Percentiles rank a stretch among this genome's conserved stretches.
These are phyloP conservation scores for Retiboletus fuscus DNA, from an alignment of 1,284 basidiomycete genomes.

Conservation along the genomic window DNA sequence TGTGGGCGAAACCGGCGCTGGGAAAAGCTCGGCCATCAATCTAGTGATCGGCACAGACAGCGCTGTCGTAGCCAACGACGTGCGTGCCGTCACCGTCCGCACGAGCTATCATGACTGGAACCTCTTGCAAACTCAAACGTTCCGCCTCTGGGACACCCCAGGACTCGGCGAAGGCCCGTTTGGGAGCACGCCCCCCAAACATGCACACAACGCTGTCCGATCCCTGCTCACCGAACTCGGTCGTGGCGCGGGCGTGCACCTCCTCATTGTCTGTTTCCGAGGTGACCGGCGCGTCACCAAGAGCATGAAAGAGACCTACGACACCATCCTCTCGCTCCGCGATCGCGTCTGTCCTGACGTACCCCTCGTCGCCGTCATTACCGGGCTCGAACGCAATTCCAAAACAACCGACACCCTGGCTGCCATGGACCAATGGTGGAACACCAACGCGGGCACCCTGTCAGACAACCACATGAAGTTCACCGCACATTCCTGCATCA, in stretches of 20 bases:
- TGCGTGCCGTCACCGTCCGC: slow-evolving; percentile 33
- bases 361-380: slow-evolving; percentile 39
- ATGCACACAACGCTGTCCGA: slow-evolving; percentile 36
- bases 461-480: slow-evolving; percentile 35
- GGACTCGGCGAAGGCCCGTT: slow-evolving; percentile 38
- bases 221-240: slow-evolving; percentile 44
- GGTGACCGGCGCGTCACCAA: slow-evolving; percentile 38
- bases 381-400: slow-evolving; percentile 39
- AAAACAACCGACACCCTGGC: slow-evolving; percentile 18
- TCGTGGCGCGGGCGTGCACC: slow-evolving; percentile 37
- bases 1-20: slow-evolving; percentile 43
- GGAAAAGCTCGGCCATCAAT: slow-evolving; percentile 43
- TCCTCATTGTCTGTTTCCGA: slow-evolving; percentile 42
- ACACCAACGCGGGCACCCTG: slow-evolving; percentile 26
- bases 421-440: slow-evolving; percentile 43
- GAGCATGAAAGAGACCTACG: slow-evolving; percentile 41
- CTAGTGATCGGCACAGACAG: slow-evolving; percentile 33
- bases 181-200: slow-evolving; percentile 28
- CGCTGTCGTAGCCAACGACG: slow-evolving; percentile 32
- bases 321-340: slow-evolving; percentile 33
- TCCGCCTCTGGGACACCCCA: slow-evolving; percentile 48
- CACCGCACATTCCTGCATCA: slow-evolving; percentile 38
- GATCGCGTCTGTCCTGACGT: slow-evolving; percentile 33
- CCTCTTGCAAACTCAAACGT: slow-evolving; percentile 34
- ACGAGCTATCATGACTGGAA: slow-evolving; percentile 44